Conservation (phyloP, 2,329 filamentous ascomycete genomes). For the Talaromyces sp. region DNA sequence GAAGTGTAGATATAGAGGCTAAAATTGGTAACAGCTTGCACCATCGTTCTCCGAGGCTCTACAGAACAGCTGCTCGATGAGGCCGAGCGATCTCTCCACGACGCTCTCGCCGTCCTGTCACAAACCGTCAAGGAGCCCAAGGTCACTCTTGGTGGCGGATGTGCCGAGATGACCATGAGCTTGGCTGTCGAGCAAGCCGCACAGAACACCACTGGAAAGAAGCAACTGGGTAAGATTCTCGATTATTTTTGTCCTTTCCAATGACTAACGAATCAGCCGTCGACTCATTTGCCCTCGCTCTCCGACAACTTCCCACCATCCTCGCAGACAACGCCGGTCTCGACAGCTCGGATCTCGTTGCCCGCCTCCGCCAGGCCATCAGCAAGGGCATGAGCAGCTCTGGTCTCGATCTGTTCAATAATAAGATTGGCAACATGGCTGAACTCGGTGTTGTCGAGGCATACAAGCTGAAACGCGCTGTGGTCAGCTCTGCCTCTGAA, state of each 20-base stretch:
- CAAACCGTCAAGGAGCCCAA: constrained; percentile 93
- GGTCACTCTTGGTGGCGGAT: constrained; percentile 90
- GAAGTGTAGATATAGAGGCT: neutral
- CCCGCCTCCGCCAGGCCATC: constrained; percentile 83
- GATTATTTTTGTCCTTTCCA: neutral
- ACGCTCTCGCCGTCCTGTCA: constrained; percentile 90
- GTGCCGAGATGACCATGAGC: constrained; percentile 98
- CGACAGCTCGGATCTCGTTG: constrained; percentile 89
- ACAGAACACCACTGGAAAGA: constrained; percentile 93
- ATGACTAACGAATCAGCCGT: constrained; percentile 51
- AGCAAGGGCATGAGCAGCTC: constrained; percentile 93
- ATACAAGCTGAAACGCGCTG: constrained; percentile 98
- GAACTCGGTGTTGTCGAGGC: constrained; percentile 93
- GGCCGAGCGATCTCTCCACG: constrained; percentile 90
- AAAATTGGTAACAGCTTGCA: constrained; percentile 75
- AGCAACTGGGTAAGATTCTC: constrained; percentile 54
- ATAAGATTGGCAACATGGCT: constrained; percentile 91
- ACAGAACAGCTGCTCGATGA: constrained; percentile 97
- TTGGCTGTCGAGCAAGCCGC: constrained; percentile 93
- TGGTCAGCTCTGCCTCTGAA: constrained; percentile 92
- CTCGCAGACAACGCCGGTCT: constrained; percentile 95
- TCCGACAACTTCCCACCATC: constrained; percentile 92
- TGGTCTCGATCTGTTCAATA: constrained; percentile 82
- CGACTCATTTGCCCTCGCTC: constrained; percentile 77
- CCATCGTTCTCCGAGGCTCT: constrained; percentile 89